Evolutionary conservation across 2,329 filamentous ascomycete genomes (phyloP), one percentile per base, ranked within the genome.

Genomic region (Cryphonectria radicalis): DNA sequence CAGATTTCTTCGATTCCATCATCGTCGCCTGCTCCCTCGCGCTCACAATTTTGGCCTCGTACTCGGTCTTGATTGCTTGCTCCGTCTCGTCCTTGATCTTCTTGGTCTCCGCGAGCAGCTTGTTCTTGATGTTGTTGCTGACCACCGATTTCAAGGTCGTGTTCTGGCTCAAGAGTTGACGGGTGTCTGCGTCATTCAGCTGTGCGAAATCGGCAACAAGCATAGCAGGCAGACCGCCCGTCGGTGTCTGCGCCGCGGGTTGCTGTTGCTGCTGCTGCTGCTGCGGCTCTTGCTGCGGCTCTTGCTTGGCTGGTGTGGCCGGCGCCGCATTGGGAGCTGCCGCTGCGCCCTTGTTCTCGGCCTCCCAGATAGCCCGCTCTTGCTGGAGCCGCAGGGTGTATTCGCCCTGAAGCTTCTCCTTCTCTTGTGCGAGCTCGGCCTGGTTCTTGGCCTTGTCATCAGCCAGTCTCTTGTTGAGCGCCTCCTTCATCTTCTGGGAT

Each of bases 1-100:
- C 89, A 68, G 88, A 89, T 79, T 93, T 93, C 83, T 95, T 95
- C 50, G 90, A 89, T 62, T 91, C 90, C 82, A 96, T 87, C 73
- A 92, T 87, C 67, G 92, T 88, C 3, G 91, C 91, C 79, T 92
- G 87, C 73, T 91, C 87, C 68, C 85, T 83, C 14, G 87, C 88
- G 66, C 85, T 84, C 17, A 77, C 76, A 32, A 88, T 81, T 80
- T 88, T 90, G 57, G 83, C 81, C 66, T 90, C 87, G 68, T 82
- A 85, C 71, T 89, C 85, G 13, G 77, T 73, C 77, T 84, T 85
- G 50, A 84, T 70, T 5, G 79, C 75, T 40, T 81, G 81, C 75
- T 89, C 86, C 5, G 83, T 79, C 75, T 90, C 88, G 1, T 86
- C 82, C 74, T 86, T 87, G 42, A 89, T 79, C 77, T 87, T 91